phyloP scores from a whole-genome alignment of 1,284 basidiomycete genomes.

The Sporisorium sorghi region DNA sequence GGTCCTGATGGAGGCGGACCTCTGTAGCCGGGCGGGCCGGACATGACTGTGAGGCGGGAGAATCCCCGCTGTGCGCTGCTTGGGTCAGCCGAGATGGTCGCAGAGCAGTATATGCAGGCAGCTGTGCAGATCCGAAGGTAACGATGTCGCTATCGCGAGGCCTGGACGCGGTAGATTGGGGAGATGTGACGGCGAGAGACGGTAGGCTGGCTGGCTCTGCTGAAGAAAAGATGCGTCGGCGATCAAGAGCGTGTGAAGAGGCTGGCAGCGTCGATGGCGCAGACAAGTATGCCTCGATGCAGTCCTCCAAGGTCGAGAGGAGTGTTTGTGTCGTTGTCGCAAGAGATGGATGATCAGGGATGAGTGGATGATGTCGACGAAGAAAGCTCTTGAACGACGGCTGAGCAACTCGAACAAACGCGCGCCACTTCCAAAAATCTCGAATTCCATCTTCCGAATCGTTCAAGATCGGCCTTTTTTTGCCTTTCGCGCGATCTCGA shows the following conservation, averaged over 20 bases:
- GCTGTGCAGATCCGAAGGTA: too few relatives aligned
- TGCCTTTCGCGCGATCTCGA: slow-evolving; percentile 1
- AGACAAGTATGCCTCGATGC: background rate
- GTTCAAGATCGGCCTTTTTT: slow-evolving; percentile 11
- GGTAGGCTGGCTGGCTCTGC: background rate
- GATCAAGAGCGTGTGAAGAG: background rate
- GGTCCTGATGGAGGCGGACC: slow-evolving; percentile 50
- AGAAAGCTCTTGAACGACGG: slow-evolving; percentile 2
- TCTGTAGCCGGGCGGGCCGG: slow-evolving; percentile 54
- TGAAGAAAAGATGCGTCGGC: background rate
- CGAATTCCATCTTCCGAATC: slow-evolving; percentile 40
- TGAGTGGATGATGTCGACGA: slow-evolving; percentile 11
- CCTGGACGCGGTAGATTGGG: background rate
- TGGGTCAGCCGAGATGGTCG: background rate
- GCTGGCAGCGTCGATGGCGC: background rate
- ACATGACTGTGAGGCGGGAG: slow-evolving; percentile 32
- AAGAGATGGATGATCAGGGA: background rate
- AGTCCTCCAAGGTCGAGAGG: background rate
- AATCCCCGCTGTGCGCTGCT: slow-evolving; percentile 1
- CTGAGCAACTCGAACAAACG: slow-evolving; percentile 14
- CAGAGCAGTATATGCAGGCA: background rate
- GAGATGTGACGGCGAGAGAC: background rate
- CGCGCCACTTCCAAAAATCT: slow-evolving; percentile 20
- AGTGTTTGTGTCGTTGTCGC: slow-evolving; percentile 1
- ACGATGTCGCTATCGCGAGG: background rate